Evolutionary conservation across 2,329 filamentous ascomycete genomes (phyloP), one percentile per base, ranked within the genome.

Genomic region (Phaeosphaeriaceae sp.): DNA sequence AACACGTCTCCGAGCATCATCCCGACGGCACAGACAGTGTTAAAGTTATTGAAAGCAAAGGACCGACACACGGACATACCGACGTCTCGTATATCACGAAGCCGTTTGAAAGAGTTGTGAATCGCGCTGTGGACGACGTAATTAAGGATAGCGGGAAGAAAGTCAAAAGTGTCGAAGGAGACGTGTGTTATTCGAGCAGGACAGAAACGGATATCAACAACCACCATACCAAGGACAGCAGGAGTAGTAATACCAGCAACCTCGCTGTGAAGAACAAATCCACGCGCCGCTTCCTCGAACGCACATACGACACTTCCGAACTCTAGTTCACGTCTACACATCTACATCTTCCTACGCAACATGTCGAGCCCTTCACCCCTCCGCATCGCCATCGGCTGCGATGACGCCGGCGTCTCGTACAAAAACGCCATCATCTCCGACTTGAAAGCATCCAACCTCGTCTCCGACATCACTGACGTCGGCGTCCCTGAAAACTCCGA

Each of bases 381-480:
- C 68, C 84, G 85, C 72, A 86, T 89, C 68, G 87, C 84, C 69
- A 82, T 89, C 68, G 87, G 86, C 76, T 83, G 84, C 75, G 87
- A 89, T 75, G 89, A 92, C 68, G 91, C 91, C 58, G 92, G 92
- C 73, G 85, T 90, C 70, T 81, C 80, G 66, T 95, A 95, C 86
- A 95, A 94, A 79, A 86, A 88, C 74, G 86, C 87, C 66, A 89
- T 96, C 80, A 91, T 91, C 74, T 82, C 84, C 52, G 88, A 92
- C 72, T 86, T 96, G 60, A 83, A 89, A 65, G 82, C 85, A 48
- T 86, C 91, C 78, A 79, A 85, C 2, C 86, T 88, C 61, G 90
- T 96, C 63, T 79, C 83, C 55, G 83, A 85, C 60, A 83, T 95
- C 63, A 83, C 86, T 61, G 92, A 96, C 72, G 90, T 95, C 50